Percentiles rank a stretch among this genome's conserved stretches.
These are phyloP conservation scores for Babesia divergens DNA, from an alignment of 169 alveolate genomes.

Conservation along the genomic window DNA sequence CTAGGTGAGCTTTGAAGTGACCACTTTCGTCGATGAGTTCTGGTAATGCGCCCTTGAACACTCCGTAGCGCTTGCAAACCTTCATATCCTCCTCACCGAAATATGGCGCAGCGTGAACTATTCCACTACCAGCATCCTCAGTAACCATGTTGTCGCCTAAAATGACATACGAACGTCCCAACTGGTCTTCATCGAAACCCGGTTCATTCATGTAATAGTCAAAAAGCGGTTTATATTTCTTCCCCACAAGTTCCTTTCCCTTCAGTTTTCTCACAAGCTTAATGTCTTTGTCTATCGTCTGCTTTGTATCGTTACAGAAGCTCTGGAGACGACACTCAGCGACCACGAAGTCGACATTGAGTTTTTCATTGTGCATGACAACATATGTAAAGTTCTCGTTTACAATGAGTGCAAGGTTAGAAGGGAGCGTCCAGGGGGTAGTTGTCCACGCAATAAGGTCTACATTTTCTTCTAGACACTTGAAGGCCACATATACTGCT, in stretches of 20 bases:
- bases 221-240: constrained; percentile 89
- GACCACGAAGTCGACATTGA: constrained; percentile 75
- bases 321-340: constrained; percentile 85
- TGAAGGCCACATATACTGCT: constrained; percentile 90
- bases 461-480: constrained; percentile 60
- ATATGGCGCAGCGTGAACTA: constrained; percentile 97
- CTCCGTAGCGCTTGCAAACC: constrained; percentile 69
- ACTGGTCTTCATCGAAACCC: constrained; percentile 74
- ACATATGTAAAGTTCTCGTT: constrained; percentile 90
- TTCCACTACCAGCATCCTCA: constrained; percentile 92
- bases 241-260: constrained; percentile 86
- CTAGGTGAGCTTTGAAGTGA: constrained; percentile 78
- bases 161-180: constrained; percentile 69
- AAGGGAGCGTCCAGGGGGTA: constrained; percentile 99
- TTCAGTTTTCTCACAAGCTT: constrained; percentile 72
- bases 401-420: constrained; percentile 93
- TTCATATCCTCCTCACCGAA: constrained; percentile 96
- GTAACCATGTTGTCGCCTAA: constrained; percentile 92
- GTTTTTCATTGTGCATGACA: constrained; percentile 74
- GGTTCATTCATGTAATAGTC: constrained; percentile 40
- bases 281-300: constrained; percentile 59
- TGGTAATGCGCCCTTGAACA: constrained; percentile 76
- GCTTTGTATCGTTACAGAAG: constrained; percentile 68
- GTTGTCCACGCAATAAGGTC: constrained; percentile 98
- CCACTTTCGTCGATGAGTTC: constrained; percentile 92